Base-by-base conservation (phyloP, 139 green algal species). In the Ettlia oleoabundans region DNA sequence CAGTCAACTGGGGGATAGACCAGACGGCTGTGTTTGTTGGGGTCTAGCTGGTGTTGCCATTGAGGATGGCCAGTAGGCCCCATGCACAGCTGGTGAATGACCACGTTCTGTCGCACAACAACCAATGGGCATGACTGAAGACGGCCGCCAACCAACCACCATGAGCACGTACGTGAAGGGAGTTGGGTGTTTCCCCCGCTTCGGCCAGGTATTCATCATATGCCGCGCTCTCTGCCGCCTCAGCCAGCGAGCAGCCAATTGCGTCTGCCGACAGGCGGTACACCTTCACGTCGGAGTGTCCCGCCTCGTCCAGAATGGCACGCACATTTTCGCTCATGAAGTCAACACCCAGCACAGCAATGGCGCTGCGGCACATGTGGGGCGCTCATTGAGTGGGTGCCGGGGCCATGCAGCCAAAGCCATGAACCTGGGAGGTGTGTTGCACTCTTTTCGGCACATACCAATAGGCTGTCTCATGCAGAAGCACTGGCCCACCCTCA, bases 291-390 rank as follows among this genome's bases (percentile, higher is more conserved):
- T 95, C 73, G 7, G 37, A n/a, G 75, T 91, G 81, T 1, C 93
- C 94, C 1, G 90, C 92, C 77, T 97, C 90, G 63, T 98, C 94
- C 73, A 99, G 87, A 42, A 99, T 98, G 18, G 96, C 96, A 2
- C 96, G 89, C 79, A 99, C 97, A 83, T 99, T 99, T 84, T 99
- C 97, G 38, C 87, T 92, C 97, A 99, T 99, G 86, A 99, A 99
- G 90, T 99, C 97, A 53, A 99, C 97, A 18, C 97, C 97, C 68
- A 99, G 88, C 37, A 99, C 97, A 43, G 87, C 91, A 53, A 99
- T 90, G 70, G 86, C 66, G 28, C 72, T 90, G 82, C 30, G 3
- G 30, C 13, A 47, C 3, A 2, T 26, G 64, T 30, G 64, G 32
- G 62, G 28, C 2, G 62, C n/a, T n/a, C n/a, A n/a, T n/a, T n/a